These are phyloP conservation scores for Coniella lustricola DNA, from an alignment of 2,329 filamentous ascomycete genomes.

Conservation along the genomic window DNA sequence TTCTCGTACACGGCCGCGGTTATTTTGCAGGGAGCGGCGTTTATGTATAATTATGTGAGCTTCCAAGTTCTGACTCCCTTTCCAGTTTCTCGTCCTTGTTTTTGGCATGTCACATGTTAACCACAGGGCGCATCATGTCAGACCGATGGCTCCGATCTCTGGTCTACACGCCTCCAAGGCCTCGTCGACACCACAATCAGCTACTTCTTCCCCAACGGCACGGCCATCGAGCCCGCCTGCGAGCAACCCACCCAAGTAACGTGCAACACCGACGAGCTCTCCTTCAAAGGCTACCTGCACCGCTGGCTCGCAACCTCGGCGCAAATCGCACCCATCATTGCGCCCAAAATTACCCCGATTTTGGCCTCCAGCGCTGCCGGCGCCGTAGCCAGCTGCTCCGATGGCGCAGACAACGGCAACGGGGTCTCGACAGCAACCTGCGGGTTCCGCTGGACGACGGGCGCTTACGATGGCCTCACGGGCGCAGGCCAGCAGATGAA, in stretches of 20 bases:
- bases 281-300: conserved; percentile 51
- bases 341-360: conserved; percentile 34
- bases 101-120: background rate
- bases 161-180: conserved; percentile 43
- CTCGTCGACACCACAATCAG: conserved; percentile 34
- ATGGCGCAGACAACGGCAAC: conserved; percentile 10
- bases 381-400: conserved; percentile 37
- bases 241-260: conserved; percentile 39
- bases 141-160: conserved; percentile 42
- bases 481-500: conserved; percentile 48
- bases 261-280: conserved; percentile 53
- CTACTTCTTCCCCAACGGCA: conserved; percentile 26
- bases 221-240: conserved; percentile 44
- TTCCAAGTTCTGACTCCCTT: background rate
- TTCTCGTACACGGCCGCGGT: conserved; percentile 57
- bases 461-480: conserved; percentile 37
- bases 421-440: conserved; percentile 38
- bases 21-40: conserved; percentile 51
- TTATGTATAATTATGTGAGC: conserved; percentile 55
- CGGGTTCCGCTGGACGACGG: conserved; percentile 41
- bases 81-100: background rate
- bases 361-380: conserved; percentile 40
- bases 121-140: conserved; percentile 16
- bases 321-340: conserved; percentile 41
- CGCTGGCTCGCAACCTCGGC: conserved; percentile 42